phyloP scores from a whole-genome alignment of 768 basidiomycete species.

The Leucosporidium scottii region DNA sequence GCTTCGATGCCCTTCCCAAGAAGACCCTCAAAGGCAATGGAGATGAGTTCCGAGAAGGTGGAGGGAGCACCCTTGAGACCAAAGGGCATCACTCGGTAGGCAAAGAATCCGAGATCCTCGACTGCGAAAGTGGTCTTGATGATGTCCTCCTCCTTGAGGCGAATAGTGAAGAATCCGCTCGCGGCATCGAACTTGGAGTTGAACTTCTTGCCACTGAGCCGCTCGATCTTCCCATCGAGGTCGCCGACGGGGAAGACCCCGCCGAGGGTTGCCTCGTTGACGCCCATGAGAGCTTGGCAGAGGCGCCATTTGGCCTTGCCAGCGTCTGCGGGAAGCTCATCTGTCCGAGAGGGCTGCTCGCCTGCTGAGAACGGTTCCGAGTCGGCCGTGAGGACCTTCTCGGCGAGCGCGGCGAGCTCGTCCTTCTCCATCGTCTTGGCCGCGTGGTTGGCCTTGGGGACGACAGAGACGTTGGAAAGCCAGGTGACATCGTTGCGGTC shows the following conservation, averaged over 20 bases:
- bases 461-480: not conserved
- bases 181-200: not conserved
- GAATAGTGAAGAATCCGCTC: not conserved
- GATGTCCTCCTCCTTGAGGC: not conserved
- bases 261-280: constrained; percentile 4
- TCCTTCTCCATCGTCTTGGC: not conserved
- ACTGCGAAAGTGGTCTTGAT: constrained; percentile 1
- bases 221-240: constrained; percentile 1
- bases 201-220: not conserved
- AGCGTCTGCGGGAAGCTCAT: not conserved
- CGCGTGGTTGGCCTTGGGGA: not conserved
- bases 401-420: not conserved
- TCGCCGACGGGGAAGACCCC: not conserved
- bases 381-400: not conserved
- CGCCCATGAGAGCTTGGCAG: not conserved
- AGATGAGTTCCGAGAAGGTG: no score
- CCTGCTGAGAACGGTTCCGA: not conserved
- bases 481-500: not conserved
- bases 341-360: not conserved
- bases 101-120: not conserved
- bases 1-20: no score
- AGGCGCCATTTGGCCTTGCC: not conserved
- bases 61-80: no score
- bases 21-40: no score
- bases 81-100: not conserved